phyloP scores from a whole-genome alignment of 2,329 filamentous ascomycete species.

The Diaporthe citriasiana region DNA sequence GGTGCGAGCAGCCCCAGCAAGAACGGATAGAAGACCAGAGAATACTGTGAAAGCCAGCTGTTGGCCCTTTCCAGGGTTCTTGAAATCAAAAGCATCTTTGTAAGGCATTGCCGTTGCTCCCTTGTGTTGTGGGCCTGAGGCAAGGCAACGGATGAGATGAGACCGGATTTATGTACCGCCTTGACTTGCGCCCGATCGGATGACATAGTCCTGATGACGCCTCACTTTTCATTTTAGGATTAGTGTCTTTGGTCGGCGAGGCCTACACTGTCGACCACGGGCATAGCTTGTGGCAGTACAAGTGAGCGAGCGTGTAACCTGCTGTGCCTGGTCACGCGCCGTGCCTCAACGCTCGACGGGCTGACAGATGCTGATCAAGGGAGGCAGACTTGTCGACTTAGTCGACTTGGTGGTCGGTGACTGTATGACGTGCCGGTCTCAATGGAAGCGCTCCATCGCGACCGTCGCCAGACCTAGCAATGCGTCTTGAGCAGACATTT shows the following conservation, averaged over 20 bases:
- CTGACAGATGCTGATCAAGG: conserved; percentile 27
- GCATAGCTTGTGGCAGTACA: conserved; percentile 22
- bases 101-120: not conserved
- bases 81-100: not conserved
- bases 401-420: not conserved
- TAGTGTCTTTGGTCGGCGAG: conserved; percentile 17
- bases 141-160: conserved; percentile 7
- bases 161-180: not conserved
- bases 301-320: conserved; percentile 17
- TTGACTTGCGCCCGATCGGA: not conserved
- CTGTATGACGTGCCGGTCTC: not conserved
- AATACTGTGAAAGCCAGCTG: not conserved
- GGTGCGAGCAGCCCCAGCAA: conserved; percentile 11
- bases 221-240: not conserved
- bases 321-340: conserved; percentile 1
- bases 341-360: conserved; percentile 1
- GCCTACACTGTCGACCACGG: conserved; percentile 9
- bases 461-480: not conserved
- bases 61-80: not conserved
- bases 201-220: not conserved
- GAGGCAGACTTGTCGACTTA: not conserved
- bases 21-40: not conserved
- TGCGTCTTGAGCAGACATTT: not conserved
- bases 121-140: not conserved
- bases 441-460: not conserved